A percentile compares a stretch with the other conserved stretches of the same genome.
Evolutionary conservation across 2,329 filamentous ascomycete species (phyloP).

Genomic region (Botrytis galanthina): DNA sequence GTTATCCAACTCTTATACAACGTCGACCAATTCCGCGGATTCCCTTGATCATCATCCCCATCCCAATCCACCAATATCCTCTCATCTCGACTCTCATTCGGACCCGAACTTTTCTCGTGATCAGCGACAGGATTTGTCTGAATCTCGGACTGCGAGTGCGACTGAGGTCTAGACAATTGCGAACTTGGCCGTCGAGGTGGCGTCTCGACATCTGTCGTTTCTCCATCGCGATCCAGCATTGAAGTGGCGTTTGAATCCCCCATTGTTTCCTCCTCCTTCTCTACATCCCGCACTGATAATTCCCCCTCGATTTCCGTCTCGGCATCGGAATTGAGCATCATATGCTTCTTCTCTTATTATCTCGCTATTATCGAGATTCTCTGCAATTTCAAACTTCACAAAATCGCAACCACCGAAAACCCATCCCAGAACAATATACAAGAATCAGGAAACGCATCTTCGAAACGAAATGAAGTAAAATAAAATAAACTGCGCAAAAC

Average conservation of each 20-base stretch:
- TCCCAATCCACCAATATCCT: conserved; percentile 74
- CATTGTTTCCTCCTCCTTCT: neutral
- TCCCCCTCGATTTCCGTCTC: neutral
- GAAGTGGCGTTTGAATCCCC: neutral
- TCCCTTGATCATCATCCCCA: conserved; percentile 40
- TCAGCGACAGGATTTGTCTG: neutral
- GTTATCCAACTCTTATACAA: conserved; percentile 49
- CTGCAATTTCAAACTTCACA: neutral
- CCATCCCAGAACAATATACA: neutral
- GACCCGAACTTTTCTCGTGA: neutral
- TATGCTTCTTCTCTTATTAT: neutral
- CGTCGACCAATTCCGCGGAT: conserved; percentile 48
- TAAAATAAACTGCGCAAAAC: neutral
- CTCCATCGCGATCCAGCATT: neutral
- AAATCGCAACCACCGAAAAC: neutral
- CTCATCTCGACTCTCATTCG: conserved; percentile 46
- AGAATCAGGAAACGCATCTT: neutral
- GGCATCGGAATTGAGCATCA: conserved; percentile 1
- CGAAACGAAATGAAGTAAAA: neutral
- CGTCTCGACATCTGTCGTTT: conserved; percentile 13
- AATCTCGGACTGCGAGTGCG: neutral
- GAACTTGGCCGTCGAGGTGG: conserved; percentile 2
- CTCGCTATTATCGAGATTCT: neutral
- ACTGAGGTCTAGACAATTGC: neutral
- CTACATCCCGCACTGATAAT: neutral